Evolutionary conservation across 1,284 basidiomycete genomes (phyloP), one percentile per base, ranked within the genome.

Genomic region (Pyrrhoderma lamaoense): DNA sequence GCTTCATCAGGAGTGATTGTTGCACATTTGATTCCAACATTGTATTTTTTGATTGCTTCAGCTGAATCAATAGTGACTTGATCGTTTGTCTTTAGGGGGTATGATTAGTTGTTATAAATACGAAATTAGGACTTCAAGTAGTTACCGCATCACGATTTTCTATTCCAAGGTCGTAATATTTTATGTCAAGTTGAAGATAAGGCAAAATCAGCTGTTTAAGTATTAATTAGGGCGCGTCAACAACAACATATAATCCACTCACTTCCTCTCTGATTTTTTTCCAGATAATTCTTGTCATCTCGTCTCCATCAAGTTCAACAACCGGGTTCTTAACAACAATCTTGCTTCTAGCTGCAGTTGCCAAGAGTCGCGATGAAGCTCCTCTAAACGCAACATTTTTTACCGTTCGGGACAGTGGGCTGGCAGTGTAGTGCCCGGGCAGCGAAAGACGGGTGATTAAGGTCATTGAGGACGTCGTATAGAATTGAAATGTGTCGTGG

Each of bases 1-100:
- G 85, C 92, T 69, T 99, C 95, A 65, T 99, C 95, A 11, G 95
- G 95, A 2, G 95, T 98, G 73, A 99, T 98, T 49, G 95, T 98
- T 47, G 96, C 95, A 71, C 95, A 99, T 66, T 93, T 93, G 71
- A 93, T 89, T 54, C 92, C 93, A 59, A 97, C 93, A 59, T 85
- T 85, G 77, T 94, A 82, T 69, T 91, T 77, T 56, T 85, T 75
- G 64, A 93, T 93, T 43, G 93, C 93, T 64, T 97, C 82, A 13
- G 96, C 94, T 27, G 93, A 89, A 13, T 97, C 93, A 57, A 93
- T 67, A 14, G 96, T 99, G 49, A 99, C 85, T 70, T 89, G 73
- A 73, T 99, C 96, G 63, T 94, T 82, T 37, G 96, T 99, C 88
- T 93, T 58, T 1, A 37, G 19, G 38, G 49, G 47, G 52, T 36